Evolutionary conservation across 441 rosid genomes (phyloP).

Genomic region (Syzygium malaccense): DNA sequence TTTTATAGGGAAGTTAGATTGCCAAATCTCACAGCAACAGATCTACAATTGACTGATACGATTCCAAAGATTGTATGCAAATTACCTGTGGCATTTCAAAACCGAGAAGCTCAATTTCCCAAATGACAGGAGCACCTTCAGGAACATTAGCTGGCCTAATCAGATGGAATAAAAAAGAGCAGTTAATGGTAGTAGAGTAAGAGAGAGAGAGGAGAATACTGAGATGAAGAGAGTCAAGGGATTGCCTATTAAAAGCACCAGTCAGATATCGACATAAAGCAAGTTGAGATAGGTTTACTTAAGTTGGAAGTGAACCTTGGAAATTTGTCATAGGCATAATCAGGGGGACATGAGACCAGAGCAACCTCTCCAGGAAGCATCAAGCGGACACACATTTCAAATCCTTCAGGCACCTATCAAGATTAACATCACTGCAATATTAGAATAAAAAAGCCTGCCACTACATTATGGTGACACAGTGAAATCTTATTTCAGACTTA

Average conservation of each 20-base stretch:
- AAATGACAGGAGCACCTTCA: conserved; percentile 81
- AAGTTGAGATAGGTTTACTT: neutral
- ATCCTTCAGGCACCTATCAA: conserved; percentile 89
- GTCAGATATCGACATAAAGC: neutral
- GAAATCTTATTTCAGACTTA: neutral
- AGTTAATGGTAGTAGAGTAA: neutral
- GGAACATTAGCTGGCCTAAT: conserved; percentile 79
- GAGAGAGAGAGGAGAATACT: neutral
- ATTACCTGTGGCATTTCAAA: conserved; percentile 94
- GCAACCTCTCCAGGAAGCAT: conserved; percentile 97
- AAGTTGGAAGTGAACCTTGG: conserved; percentile 40
- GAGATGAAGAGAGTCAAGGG: neutral
- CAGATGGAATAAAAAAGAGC: conserved; percentile 12
- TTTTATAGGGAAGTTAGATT: neutral
- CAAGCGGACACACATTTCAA: conserved; percentile 94
- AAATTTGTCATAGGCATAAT: conserved; percentile 93
- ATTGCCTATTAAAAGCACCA: neutral
- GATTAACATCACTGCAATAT: neutral
- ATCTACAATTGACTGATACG: neutral
- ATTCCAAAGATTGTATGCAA: neutral
- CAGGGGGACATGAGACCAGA: conserved; percentile 95
- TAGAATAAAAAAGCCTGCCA: neutral
- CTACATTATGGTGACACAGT: neutral
- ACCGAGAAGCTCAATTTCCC: conserved; percentile 98
- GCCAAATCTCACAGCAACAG: neutral